These are phyloP conservation scores for Pseudopithomyces chartarum DNA, from an alignment of 2,329 filamentous ascomycete genomes.

Conservation along the genomic window DNA sequence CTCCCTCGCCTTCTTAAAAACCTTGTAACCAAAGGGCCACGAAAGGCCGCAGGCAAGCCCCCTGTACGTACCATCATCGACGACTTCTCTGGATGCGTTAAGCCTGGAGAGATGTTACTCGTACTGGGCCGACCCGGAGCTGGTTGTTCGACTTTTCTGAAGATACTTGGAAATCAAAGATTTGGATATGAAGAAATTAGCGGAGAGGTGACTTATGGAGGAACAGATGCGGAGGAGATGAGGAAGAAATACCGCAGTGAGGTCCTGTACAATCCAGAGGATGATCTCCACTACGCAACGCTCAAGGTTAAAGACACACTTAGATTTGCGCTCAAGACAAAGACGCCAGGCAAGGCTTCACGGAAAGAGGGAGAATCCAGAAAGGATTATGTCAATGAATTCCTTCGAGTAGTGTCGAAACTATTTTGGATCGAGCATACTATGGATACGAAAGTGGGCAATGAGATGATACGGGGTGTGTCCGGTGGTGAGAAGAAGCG, in stretches of 20 bases:
- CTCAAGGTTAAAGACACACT: constrained; percentile 76
- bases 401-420: constrained; percentile 70
- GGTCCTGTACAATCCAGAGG: constrained; percentile 75
- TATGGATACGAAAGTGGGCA: constrained; percentile 73
- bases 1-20: constrained; percentile 62
- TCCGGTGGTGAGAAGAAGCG: constrained; percentile 56
- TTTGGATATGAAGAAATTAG: constrained; percentile 62
- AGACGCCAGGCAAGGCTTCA: constrained; percentile 67
- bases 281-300: constrained; percentile 71
- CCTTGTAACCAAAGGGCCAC: constrained; percentile 50
- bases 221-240: constrained; percentile 58
- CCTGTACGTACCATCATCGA: constrained; percentile 69
- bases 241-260: constrained; percentile 66
- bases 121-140: constrained; percentile 71
- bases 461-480: constrained; percentile 71
- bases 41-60: constrained; percentile 52
- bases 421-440: constrained; percentile 75
- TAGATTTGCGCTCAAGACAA: constrained; percentile 71
- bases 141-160: constrained; percentile 74
- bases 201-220: constrained; percentile 62
- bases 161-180: constrained; percentile 69
- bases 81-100: constrained; percentile 69
- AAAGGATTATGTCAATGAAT: constrained; percentile 64
- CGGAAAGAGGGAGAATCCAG: constrained; percentile 67
- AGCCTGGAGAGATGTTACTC: constrained; percentile 73